Evolutionary conservation across 1,284 basidiomycete species (phyloP).

Genomic region (Fomitiporia mediterranea): DNA sequence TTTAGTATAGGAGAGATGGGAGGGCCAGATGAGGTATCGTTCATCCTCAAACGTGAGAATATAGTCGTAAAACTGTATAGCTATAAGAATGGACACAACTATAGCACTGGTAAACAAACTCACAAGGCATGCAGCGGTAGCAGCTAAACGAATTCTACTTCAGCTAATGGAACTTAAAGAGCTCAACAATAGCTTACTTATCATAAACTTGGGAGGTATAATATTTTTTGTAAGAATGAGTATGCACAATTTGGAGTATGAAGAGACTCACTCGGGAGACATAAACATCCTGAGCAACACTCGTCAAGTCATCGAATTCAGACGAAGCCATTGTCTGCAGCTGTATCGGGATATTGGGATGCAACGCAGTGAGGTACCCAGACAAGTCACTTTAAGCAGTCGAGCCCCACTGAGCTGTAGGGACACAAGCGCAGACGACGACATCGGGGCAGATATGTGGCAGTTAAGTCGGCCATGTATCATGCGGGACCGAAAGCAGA

Average conservation of each 20-base stretch:
- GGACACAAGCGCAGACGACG: too few species aligned
- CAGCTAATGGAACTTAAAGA: neutral
- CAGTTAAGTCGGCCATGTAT: too few species aligned
- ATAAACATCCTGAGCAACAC: neutral
- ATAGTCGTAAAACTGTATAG: slow-evolving; percentile 8
- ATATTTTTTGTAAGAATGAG: too few species aligned
- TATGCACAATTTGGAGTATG: too few species aligned
- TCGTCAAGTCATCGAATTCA: neutral
- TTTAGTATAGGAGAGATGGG: neutral
- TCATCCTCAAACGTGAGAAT: slow-evolving; percentile 5
- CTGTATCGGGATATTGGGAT: too few species aligned
- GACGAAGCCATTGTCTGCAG: too few species aligned
- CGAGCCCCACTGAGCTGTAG: too few species aligned
- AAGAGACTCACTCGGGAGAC: neutral
- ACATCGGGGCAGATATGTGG: too few species aligned
- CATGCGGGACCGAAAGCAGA: too few species aligned
- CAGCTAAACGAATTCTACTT: neutral
- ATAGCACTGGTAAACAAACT: neutral
- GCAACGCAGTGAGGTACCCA: too few species aligned
- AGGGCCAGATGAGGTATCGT: slow-evolving; percentile 1
- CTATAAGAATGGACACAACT: neutral
- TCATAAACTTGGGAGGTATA: neutral
- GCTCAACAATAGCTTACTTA: neutral
- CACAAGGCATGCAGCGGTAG: neutral
- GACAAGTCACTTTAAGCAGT: too few species aligned